phyloP scores from a whole-genome alignment of 1,284 basidiomycete genomes.

The Trametes pubescens region DNA sequence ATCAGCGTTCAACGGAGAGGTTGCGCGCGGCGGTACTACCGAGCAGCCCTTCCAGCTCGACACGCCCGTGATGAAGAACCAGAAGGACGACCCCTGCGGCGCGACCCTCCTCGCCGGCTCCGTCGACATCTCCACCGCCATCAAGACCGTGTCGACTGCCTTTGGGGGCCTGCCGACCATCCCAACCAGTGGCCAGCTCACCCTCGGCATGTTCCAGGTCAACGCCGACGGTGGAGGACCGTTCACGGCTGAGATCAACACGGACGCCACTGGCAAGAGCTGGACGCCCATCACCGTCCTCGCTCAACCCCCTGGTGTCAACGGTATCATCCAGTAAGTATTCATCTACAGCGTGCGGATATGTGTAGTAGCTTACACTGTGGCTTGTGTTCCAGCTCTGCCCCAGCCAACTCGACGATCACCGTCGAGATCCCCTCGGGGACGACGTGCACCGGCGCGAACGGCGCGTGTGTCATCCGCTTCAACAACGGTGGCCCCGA shows the following conservation, averaged over 20 bases:
- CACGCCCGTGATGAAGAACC: conserved; percentile 21
- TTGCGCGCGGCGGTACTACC: conserved; percentile 19
- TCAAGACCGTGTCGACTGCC: conserved; percentile 10
- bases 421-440: conserved; percentile 11
- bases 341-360: too few relatives aligned
- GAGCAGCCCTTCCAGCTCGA: conserved; percentile 28
- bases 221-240: conserved; percentile 25
- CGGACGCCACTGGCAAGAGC: conserved; percentile 19
- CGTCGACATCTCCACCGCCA: conserved; percentile 15
- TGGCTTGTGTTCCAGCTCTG: conserved; percentile 6
- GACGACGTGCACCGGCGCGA: conserved; percentile 18
- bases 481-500: conserved; percentile 23
- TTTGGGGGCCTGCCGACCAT: conserved; percentile 22
- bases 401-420: conserved; percentile 21
- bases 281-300: conserved; percentile 14
- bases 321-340: conserved; percentile 20
- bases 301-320: conserved; percentile 20
- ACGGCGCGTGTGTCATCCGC: conserved; percentile 19
- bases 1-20: conserved; percentile 21
- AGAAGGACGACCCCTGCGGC: conserved; percentile 22
- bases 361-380: neutral
- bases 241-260: conserved; percentile 25
- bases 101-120: conserved; percentile 20
- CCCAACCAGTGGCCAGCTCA: conserved; percentile 16
- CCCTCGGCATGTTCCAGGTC: conserved; percentile 21